Percentiles rank a stretch among this genome's conserved stretches.
Evolutionary conservation across 352 stramenopile species (phyloP).

Genomic region (Globisporangium takayamanum): DNA sequence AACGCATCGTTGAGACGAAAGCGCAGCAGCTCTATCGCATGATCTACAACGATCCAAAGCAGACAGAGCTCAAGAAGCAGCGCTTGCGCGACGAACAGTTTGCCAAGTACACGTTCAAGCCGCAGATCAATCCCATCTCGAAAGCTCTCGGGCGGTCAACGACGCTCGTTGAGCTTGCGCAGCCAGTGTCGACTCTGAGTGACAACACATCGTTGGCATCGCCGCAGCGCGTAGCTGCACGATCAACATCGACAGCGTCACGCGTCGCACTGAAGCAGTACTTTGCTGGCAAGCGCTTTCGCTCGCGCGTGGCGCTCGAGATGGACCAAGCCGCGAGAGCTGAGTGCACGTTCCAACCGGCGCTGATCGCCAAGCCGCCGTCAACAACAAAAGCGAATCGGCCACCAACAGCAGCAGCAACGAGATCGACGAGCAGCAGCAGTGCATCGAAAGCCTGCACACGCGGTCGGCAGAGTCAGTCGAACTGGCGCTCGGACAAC

Average conservation of each 20-base stretch:
- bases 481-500: conserved; percentile 55
- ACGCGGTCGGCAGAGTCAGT: conserved; percentile 18
- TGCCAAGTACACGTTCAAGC: conserved; percentile 65
- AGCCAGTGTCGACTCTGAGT: conserved; percentile 26
- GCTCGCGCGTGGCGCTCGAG: conserved; percentile 59
- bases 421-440: conserved; percentile 1
- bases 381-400: neutral
- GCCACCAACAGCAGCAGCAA: neutral
- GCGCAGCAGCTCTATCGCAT: conserved; percentile 58
- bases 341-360: conserved; percentile 69
- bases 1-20: conserved; percentile 48
- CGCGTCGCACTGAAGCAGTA: conserved; percentile 36
- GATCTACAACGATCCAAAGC: conserved; percentile 57
- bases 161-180: conserved; percentile 37
- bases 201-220: neutral
- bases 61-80: conserved; percentile 55
- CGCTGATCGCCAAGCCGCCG: conserved; percentile 23
- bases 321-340: conserved; percentile 59
- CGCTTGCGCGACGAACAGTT: conserved; percentile 46
- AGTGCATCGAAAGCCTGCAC: conserved; percentile 40
- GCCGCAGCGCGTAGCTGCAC: too few relatives aligned
- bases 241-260: conserved; percentile 16
- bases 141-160: conserved; percentile 46
- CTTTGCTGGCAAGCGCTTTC: conserved; percentile 62
- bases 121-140: conserved; percentile 71